These are phyloP conservation scores for Pseudogymnoascus sp. DNA, from an alignment of 2,329 filamentous ascomycete genomes.

Conservation along the genomic window DNA sequence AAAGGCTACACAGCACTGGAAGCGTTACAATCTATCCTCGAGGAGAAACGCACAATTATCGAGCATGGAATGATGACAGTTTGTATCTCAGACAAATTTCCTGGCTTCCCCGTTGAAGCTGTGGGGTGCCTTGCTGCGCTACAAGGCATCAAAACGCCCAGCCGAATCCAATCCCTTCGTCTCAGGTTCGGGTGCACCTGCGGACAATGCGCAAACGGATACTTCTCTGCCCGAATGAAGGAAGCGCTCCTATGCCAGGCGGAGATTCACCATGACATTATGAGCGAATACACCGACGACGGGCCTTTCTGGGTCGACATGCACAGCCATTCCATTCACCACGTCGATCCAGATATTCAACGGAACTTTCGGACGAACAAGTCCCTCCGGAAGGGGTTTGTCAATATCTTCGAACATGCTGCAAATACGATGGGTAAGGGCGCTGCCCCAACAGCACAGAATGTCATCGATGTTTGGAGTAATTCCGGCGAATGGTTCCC, in stretches of 20 bases:
- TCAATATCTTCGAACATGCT: neutral
- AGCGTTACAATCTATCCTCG: slow-evolving; percentile 25
- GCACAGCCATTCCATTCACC: neutral
- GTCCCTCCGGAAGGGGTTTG: neutral
- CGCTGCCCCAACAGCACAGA: neutral
- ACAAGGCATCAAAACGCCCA: slow-evolving; percentile 15
- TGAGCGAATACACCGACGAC: neutral
- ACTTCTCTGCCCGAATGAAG: slow-evolving; percentile 34
- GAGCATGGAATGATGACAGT: neutral
- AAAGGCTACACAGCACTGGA: slow-evolving; percentile 31
- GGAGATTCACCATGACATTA: neutral
- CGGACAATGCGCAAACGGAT: slow-evolving; percentile 30
- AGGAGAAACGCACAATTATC: slow-evolving; percentile 23
- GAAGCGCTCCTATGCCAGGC: neutral
- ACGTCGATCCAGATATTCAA: neutral
- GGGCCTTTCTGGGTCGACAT: neutral
- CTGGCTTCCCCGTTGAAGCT: slow-evolving; percentile 24
- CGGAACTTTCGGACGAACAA: neutral
- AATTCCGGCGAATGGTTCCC: neutral
- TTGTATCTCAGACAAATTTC: neutral
- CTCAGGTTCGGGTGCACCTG: slow-evolving; percentile 34
- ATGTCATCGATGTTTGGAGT: neutral
- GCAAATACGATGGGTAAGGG: neutral
- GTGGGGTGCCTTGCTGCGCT: slow-evolving; percentile 26
- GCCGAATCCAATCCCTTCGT: slow-evolving; percentile 18